A percentile compares a stretch with the other conserved stretches of the same genome.
Conservation (phyloP, 768 basidiomycete species). For the Amanita pallidorosea region DNA sequence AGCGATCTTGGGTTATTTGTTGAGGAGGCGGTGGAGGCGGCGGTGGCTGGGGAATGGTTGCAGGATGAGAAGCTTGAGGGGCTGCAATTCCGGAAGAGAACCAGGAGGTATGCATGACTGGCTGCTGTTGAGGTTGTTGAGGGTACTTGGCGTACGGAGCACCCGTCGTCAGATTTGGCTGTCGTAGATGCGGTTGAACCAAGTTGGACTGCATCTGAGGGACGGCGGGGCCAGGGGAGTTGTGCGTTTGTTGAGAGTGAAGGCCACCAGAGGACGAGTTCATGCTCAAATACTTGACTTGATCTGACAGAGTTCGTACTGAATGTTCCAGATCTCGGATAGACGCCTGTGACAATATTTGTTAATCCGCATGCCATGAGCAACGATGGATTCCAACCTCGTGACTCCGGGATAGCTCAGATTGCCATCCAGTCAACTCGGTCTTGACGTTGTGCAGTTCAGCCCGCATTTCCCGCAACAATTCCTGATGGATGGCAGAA, state of each 20-base stretch:
- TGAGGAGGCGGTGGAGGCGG: conserved; percentile 34
- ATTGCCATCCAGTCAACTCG: conserved; percentile 76
- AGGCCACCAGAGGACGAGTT: conserved; percentile 26
- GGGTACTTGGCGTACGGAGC: conserved; percentile 28
- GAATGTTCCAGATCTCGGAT: conserved; percentile 77
- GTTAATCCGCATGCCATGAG: neutral
- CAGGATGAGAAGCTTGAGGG: conserved; percentile 74
- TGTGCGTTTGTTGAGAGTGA: conserved; percentile 30
- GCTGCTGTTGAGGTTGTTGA: conserved; percentile 23
- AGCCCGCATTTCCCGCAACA: conserved; percentile 60
- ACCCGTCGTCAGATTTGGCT: conserved; percentile 25
- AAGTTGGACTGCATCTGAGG: conserved; percentile 25
- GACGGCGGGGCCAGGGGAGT: conserved; percentile 28
- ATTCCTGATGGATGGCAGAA: conserved; percentile 69
- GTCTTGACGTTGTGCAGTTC: conserved; percentile 73
- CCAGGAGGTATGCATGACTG: conserved; percentile 43
- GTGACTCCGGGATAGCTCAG: conserved; percentile 63
- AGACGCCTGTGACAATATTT: conserved; percentile 33
- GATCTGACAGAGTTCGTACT: conserved; percentile 65
- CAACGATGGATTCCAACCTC: conserved; percentile 39
- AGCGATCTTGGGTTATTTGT: conserved; percentile 27
- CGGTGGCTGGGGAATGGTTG: conserved; percentile 52
- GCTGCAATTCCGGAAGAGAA: conserved; percentile 59
- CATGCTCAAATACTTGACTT: conserved; percentile 69
- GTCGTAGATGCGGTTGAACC: conserved; percentile 29